Conservation (phyloP, 108 stramenopile species). For the Discostella stelligeroides region DNA sequence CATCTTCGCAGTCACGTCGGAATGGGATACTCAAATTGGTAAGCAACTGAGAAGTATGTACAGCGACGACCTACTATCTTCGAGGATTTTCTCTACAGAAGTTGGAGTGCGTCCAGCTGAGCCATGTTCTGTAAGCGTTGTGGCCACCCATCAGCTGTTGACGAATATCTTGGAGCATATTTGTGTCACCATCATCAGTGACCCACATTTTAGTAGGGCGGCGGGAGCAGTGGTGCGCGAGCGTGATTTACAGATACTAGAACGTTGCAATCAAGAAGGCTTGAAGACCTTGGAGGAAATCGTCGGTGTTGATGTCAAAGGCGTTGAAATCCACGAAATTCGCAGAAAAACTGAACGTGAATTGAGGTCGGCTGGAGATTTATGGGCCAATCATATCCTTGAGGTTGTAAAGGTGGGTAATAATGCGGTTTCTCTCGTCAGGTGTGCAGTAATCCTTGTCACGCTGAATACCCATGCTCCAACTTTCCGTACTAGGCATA, state of each 20-base stretch:
- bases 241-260: constrained; percentile 47
- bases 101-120: constrained; percentile 58
- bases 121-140: constrained; percentile 53
- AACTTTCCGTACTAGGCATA: constrained; percentile 27
- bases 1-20: constrained; percentile 53
- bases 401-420: constrained; percentile 25
- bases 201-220: constrained; percentile 39
- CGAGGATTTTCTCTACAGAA: constrained; percentile 51
- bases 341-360: constrained; percentile 36
- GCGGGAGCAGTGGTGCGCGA: constrained; percentile 48
- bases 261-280: constrained; percentile 48
- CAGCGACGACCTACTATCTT: constrained; percentile 49
- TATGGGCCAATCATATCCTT: constrained; percentile 55
- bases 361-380: constrained; percentile 45
- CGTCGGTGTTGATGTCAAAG: constrained; percentile 42
- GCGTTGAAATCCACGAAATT: constrained; percentile 33
- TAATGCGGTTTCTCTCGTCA: background rate
- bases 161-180: constrained; percentile 57
- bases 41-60: constrained; percentile 53
- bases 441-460: background rate
- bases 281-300: constrained; percentile 52
- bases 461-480: background rate
- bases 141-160: constrained; percentile 52
- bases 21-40: constrained; percentile 57
- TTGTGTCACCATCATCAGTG: constrained; percentile 43